Conservation (phyloP, 345 rosid species). For the Brassica nigra region DNA sequence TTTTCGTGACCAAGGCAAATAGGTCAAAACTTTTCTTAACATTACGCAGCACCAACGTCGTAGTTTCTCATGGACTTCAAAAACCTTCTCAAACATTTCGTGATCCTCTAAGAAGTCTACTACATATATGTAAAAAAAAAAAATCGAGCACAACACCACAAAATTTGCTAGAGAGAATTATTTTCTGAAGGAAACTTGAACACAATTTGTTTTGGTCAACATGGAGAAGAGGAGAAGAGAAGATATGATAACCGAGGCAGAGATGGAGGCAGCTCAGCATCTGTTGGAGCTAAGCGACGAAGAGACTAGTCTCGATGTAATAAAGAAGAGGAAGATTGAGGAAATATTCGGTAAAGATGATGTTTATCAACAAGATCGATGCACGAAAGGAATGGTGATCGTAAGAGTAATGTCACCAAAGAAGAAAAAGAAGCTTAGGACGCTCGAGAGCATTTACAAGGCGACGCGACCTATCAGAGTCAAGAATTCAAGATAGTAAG, state of each 20-base stretch:
- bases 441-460: slow-evolving; percentile 41
- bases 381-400: slow-evolving; percentile 14
- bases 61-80: slow-evolving; percentile 36
- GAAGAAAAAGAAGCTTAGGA: slow-evolving; percentile 27
- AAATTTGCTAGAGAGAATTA: background rate
- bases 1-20: background rate
- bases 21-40: background rate
- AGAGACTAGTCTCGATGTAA: slow-evolving; percentile 3
- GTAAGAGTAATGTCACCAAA: slow-evolving; percentile 26
- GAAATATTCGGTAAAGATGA: slow-evolving; percentile 33
- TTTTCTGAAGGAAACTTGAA: background rate
- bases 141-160: background rate
- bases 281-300: slow-evolving; percentile 34
- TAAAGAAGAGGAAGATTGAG: slow-evolving; percentile 36
- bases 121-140: background rate
- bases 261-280: slow-evolving; percentile 31
- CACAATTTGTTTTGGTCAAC: background rate
- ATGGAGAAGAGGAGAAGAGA: slow-evolving; percentile 37
- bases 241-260: slow-evolving; percentile 7
- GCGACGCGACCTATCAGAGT: slow-evolving; percentile 32
- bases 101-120: slow-evolving; percentile 7
- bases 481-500: background rate
- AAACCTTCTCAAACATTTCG: slow-evolving; percentile 17
- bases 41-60: slow-evolving; percentile 29
- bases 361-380: slow-evolving; percentile 18